Conservation (phyloP, 2,329 filamentous ascomycete species). For the Botrytis pseudocinerea region DNA sequence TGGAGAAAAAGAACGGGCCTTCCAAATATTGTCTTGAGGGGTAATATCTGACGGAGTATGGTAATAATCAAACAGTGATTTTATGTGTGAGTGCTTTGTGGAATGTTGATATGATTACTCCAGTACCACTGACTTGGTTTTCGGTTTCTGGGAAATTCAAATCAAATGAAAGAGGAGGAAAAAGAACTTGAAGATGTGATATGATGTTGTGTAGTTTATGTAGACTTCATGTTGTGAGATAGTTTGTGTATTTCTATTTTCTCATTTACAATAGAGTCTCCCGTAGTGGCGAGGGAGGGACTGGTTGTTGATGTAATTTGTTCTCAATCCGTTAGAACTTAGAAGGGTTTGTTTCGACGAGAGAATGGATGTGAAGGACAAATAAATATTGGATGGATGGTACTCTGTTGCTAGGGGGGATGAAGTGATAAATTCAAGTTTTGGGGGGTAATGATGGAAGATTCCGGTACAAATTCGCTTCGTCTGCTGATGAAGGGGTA, state of each 20-base stretch:
- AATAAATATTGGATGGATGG: conserved; percentile 19
- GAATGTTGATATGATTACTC: neutral
- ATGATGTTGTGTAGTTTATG: conserved; percentile 18
- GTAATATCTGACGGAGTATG: neutral
- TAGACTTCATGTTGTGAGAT: conserved; percentile 15
- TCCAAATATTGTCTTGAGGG: conserved; percentile 1
- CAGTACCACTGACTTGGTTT: conserved; percentile 22
- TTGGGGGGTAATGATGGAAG: conserved; percentile 4
- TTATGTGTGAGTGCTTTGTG: neutral
- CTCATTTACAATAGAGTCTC: neutral
- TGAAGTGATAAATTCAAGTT: neutral
- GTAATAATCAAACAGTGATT: neutral
- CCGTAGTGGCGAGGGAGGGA: neutral
- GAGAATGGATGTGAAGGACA: neutral
- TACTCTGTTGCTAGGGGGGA: conserved; percentile 19
- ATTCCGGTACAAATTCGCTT: conserved; percentile 9
- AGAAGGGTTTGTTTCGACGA: neutral
- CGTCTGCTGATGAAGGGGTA: conserved; percentile 23
- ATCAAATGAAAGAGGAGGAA: conserved; percentile 2
- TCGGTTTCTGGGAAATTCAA: conserved; percentile 11
- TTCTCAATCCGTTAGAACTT: neutral
- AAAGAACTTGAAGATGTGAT: neutral
- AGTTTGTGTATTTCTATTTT: neutral
- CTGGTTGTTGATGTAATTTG: neutral
- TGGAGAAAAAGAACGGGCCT: conserved; percentile 5